Evolutionary conservation across 352 stramenopile species (phyloP).

Genomic region (Globisporangium splendens): DNA sequence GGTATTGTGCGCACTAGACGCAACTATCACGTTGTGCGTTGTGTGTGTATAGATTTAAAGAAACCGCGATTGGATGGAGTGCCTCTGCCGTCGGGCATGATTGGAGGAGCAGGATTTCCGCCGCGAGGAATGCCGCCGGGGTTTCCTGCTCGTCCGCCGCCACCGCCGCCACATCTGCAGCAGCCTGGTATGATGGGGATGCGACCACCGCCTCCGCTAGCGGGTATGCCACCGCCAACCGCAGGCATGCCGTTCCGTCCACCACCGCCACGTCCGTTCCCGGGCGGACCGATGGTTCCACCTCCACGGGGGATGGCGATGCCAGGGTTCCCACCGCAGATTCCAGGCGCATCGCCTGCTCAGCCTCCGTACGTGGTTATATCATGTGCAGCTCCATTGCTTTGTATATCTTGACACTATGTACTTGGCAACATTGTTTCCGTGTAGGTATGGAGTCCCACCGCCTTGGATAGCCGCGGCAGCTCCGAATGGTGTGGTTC

Average conservation of each 20-base stretch:
- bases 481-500: neutral
- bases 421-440: neutral
- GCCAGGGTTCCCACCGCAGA: slow-evolving; percentile 14
- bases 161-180: slow-evolving; percentile 44
- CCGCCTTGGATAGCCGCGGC: slow-evolving; percentile 7
- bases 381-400: neutral
- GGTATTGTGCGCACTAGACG: no score
- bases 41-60: slow-evolving; percentile 24
- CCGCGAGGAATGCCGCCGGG: slow-evolving; percentile 36
- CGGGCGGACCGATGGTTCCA: slow-evolving; percentile 30
- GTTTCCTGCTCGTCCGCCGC: slow-evolving; percentile 40
- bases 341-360: slow-evolving; percentile 1
- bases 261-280: slow-evolving; percentile 30
- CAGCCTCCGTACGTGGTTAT: slow-evolving; percentile 8
- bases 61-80: slow-evolving; percentile 38
- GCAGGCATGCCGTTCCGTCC: slow-evolving; percentile 21
- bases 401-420: neutral
- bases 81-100: slow-evolving; percentile 6
- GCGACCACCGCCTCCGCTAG: slow-evolving; percentile 34
- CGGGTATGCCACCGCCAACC: neutral
- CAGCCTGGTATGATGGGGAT: slow-evolving; percentile 45
- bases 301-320: slow-evolving; percentile 5
- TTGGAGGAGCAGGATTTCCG: slow-evolving; percentile 35
- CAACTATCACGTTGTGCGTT: neutral
- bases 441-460: slow-evolving; percentile 13